Evolutionary conservation across 345 rosid genomes (phyloP).

Genomic region (Anastatica hierochuntica): DNA sequence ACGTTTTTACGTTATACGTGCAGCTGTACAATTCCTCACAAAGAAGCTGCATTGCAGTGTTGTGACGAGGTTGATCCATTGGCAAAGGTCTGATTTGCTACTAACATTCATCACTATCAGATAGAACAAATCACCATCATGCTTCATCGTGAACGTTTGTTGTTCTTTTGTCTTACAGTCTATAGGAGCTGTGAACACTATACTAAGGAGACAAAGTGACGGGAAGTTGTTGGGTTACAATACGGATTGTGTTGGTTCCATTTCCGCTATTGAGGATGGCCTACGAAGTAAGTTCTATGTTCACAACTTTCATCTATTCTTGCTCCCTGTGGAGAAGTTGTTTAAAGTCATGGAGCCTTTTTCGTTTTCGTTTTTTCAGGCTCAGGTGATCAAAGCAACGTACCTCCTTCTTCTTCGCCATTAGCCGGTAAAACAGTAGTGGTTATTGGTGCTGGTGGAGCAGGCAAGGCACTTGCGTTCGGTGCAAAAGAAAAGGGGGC

Average conservation of each 20-base stretch:
- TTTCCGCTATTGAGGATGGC: conserved; percentile 94
- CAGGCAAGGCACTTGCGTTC: conserved; percentile 91
- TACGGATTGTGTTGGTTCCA: conserved; percentile 86
- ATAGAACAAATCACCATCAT: background rate
- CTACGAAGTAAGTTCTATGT: conserved; percentile 45
- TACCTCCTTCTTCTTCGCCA: conserved; percentile 43
- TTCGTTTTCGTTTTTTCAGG: conserved; percentile 35
- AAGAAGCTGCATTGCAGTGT: conserved; percentile 72
- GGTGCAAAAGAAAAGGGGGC: conserved; percentile 95
- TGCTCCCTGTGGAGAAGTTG: background rate
- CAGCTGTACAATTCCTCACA: conserved; percentile 93
- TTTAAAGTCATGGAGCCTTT: background rate
- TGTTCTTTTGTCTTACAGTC: conserved; percentile 41
- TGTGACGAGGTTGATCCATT: conserved; percentile 84
- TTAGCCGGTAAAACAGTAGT: conserved; percentile 75
- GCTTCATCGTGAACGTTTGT: conserved; percentile 10
- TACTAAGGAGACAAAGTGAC: conserved; percentile 62
- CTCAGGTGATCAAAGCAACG: conserved; percentile 23
- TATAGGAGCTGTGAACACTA: conserved; percentile 93
- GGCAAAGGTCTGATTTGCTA: conserved; percentile 55
- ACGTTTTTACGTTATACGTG: conserved; percentile 5
- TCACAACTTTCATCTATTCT: background rate
- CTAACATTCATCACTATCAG: background rate
- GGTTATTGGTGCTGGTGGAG: conserved; percentile 94
- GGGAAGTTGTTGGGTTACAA: conserved; percentile 77